phyloP scores from a whole-genome alignment of 345 rosid species.

The Hevea brasiliensis region DNA sequence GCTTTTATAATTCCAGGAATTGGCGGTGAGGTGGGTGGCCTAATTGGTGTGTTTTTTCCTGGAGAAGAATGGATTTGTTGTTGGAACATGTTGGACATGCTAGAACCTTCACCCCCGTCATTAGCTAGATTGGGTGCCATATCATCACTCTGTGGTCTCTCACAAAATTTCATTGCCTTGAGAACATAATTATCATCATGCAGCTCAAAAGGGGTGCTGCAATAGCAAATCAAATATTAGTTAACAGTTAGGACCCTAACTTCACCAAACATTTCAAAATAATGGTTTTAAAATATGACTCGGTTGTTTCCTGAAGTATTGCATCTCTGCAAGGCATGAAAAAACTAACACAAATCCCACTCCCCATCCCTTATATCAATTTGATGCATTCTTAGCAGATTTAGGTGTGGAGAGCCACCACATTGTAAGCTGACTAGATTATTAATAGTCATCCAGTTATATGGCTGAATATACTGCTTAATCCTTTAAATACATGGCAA shows the following conservation, averaged over 20 bases:
- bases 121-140: slow-evolving; percentile 32
- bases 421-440: neutral
- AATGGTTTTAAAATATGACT: neutral
- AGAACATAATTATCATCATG: slow-evolving; percentile 96
- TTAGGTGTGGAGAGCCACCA: neutral
- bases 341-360: neutral
- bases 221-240: slow-evolving; percentile 10
- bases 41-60: slow-evolving; percentile 34
- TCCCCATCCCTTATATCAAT: slow-evolving; percentile 8
- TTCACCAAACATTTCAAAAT: neutral
- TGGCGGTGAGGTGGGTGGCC: slow-evolving; percentile 63
- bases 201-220: slow-evolving; percentile 98
- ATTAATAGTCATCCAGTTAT: neutral
- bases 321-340: neutral
- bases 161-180: slow-evolving; percentile 87
- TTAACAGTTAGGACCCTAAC: neutral
- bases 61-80: slow-evolving; percentile 45
- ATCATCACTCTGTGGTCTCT: slow-evolving; percentile 47
- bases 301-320: neutral
- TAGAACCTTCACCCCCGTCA: slow-evolving; percentile 56
- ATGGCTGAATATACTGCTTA: neutral
- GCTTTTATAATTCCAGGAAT: slow-evolving; percentile 65
- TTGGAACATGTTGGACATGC: slow-evolving; percentile 49
- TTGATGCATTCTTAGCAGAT: slow-evolving; percentile 2
- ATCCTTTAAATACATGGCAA: neutral